Base-by-base conservation (phyloP, 345 rosid genomes). In the Stellera chamaejasme region DNA sequence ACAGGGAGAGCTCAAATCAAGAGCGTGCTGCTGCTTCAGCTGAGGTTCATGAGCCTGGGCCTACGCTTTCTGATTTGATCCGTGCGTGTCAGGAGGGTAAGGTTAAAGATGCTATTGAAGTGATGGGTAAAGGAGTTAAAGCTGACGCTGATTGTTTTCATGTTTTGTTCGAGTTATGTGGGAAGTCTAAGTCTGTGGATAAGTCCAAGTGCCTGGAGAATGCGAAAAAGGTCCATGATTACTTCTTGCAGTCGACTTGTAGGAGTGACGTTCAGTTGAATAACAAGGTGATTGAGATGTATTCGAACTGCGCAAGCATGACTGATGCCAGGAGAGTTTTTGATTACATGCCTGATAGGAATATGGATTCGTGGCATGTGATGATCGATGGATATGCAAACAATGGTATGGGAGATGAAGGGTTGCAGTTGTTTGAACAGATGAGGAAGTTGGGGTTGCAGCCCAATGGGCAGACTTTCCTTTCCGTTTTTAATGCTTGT, bases 221-320 rank as follows among this genome's bases (percentile, higher is more conserved):
- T 66, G 80, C 89, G 0, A 87, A 84, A 64, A 87, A 79, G 69
- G 83, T 82, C n/a, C 88, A 84, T 49, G 91, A 84, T 73, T 83
- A 69, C 61, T 82, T 87, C 68, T 68, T 87, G 48, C 83, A 79
- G 54, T 82, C 87, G 1, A 56, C 52, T 2, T 79, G 60, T 60
- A 77, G 91, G 65, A 72, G 75, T 51, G 89, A 87, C 72, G 66
- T 78, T 16, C 61, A 25, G 44, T 58, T 84, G 67, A 82, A 72
- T 72, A 75, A 84, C 49, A 73, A 67, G 56, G 87, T 75, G 65
- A 76, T 82, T 66, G 66, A 69, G 60, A 87, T 84, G 91, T 87
- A 69, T 52, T 81, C 77, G 9, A 82, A 68, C 43, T 79, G 88
- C 54, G 67, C 15, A 11, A 75, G 88, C 60, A 73, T 80, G 68